phyloP scores from a whole-genome alignment of 441 rosid genomes.

The Gossypium davidsonii region DNA sequence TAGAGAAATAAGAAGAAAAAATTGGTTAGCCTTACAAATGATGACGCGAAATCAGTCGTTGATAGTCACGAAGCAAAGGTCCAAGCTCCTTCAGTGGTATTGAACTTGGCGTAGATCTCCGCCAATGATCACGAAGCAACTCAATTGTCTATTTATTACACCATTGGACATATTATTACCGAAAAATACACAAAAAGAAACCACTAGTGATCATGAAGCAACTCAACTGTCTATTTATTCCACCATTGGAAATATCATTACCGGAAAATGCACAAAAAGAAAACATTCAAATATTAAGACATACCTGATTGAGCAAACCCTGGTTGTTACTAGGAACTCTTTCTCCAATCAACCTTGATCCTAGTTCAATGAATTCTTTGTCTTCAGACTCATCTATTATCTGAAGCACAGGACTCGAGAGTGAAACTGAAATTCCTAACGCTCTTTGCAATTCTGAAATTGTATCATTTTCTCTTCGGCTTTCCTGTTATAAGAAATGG shows the following conservation, averaged over 20 bases:
- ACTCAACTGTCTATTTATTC: conserved; percentile 46
- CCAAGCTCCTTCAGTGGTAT: conserved; percentile 69
- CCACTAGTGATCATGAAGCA: conserved; percentile 77
- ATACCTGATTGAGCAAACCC: conserved; percentile 35
- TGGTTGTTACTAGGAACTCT: conserved; percentile 36
- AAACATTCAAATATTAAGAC: conserved; percentile 10
- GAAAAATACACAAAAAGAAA: neutral
- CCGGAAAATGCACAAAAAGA: neutral
- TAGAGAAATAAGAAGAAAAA: neutral
- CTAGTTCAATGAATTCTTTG: conserved; percentile 67
- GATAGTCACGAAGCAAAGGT: conserved; percentile 86
- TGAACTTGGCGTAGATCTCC: conserved; percentile 44
- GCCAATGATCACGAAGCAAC: conserved; percentile 82
- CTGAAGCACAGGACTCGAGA: conserved; percentile 36
- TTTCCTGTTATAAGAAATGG: conserved; percentile 44
- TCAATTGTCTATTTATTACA: conserved; percentile 41
- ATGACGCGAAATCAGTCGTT: conserved; percentile 49
- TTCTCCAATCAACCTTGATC: conserved; percentile 45
- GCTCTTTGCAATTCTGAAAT: conserved; percentile 58
- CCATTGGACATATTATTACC: conserved; percentile 11
- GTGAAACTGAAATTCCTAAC: conserved; percentile 49
- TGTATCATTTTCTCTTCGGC: conserved; percentile 39
- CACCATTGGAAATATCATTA: conserved; percentile 14
- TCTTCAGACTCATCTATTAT: conserved; percentile 68
- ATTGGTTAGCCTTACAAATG: conserved; percentile 44